Evolutionary conservation across 2,329 filamentous ascomycete species (phyloP), one percentile per base, ranked within the genome.

Genomic region (Arachnopeziza araneosa): DNA sequence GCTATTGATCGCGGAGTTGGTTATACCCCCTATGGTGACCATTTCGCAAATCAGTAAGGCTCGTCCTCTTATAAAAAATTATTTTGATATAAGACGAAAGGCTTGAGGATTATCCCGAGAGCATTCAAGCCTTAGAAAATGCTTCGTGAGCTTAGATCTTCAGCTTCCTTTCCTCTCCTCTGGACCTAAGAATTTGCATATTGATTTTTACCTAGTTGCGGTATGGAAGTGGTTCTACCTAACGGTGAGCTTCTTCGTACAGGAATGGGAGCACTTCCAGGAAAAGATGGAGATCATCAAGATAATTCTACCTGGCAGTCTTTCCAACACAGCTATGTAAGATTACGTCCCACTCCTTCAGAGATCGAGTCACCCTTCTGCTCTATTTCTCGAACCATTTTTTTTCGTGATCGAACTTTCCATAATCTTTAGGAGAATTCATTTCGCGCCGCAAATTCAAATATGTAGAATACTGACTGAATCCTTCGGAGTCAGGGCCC

Each of bases 191-290:
- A 30, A 30, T 30, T 30, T 30, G 5, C 26, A 9, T 30, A 9
- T 9, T 30, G 9, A 30, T 30, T 30, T 30, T 4, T 30, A 30
- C 26, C 26, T 30, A 30, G 26, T 55, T 78, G 74, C 63, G 74
- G 72, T 1, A 75, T 78, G 71, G 78, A 76, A 63, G 67, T 80
- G 9, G 75, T 80, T 0, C 67, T 80, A 4, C 75, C 79, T 1
- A 75, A 72, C 24, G 78, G 79, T 1, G 74, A 77, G 49, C 63
- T 80, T 1, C 61, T 80, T 6, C 71, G 77, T 4, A 80, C 78
- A 0, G 78, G 78, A 0, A 79, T 80, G 77, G 78, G 78, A 1
- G 77, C 78, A 1, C 70, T 78, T 55, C 73, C 75, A 0, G 75
- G 72, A 6, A 64, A 71, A n/a, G 56, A 30, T 30, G 26, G 26